Base-by-base conservation (phyloP, 1,139 yeast genomes). In the Debaryomyces subglobosus region DNA sequence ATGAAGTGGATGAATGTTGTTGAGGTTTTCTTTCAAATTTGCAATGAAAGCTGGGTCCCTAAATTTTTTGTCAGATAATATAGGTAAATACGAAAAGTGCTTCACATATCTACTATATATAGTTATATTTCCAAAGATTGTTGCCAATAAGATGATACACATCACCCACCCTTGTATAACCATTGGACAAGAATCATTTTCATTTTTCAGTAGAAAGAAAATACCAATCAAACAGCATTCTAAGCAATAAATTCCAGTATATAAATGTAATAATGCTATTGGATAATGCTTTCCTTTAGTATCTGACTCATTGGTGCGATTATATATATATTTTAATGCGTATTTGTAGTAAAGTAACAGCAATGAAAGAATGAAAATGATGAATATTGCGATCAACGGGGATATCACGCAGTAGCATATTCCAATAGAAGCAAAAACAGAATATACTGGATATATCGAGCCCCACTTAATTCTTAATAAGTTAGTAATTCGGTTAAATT, bases 171-270 rank as follows among this genome's bases (percentile, higher is more conserved):
- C 83, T 43, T 81, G 78, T 3, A 61, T 56, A 42, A 64, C 59
- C 62, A 72, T 57, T 1, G 71, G 68, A 41, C 56, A 59, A 1
- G 60, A 59, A 16, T 74, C 82, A 3, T 66, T 49, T 29, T 69
- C 68, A 55, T 82, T 73, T 52, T 72, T 72, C 60, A 84, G 84
- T 16, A 86, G 67, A 37, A 86, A 80, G 60, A 88, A 86, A 15
- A 88, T 67, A 0, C 97, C 97, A 38, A 89, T 75, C 57, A 91
- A 66, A 56, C 92, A 87, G 35, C 86, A 72, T 57, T 91, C 96
- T 61, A 89, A 74, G 58, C 90, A 86, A 61, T 91, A 90, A 1
- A 91, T 65, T 0, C 97, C 97, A 1, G 86, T 74, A 60, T 86
- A 88, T 39, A 89, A 67, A 52, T 90, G 96, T 49, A 86, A 75